Evolutionary conservation across 371 early-diverging fungal species (phyloP).

Genomic region (Mucor indicus): DNA sequence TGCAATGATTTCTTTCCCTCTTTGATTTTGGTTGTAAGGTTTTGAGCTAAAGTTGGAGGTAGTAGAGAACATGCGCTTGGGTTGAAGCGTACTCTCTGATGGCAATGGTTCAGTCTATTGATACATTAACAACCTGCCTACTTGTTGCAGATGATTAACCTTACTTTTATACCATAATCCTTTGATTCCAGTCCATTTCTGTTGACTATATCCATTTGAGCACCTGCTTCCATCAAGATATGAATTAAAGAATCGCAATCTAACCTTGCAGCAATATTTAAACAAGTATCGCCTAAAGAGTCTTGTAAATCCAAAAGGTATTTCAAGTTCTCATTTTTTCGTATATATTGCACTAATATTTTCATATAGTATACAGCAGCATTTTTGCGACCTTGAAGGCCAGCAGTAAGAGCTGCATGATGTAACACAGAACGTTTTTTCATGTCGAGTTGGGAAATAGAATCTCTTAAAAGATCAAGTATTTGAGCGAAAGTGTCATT

Average conservation of each 20-base stretch:
- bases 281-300: conserved; percentile 84
- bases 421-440: conserved; percentile 81
- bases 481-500: conserved; percentile 72
- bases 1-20: conserved; percentile 55
- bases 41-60: conserved; percentile 7
- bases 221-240: conserved; percentile 76
- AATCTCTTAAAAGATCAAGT: conserved; percentile 64
- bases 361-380: conserved; percentile 81
- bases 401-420: conserved; percentile 74
- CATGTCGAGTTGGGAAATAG: conserved; percentile 66
- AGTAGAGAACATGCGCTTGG: not conserved
- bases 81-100: conserved; percentile 2
- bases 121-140: no score
- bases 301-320: conserved; percentile 71
- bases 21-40: conserved; percentile 31
- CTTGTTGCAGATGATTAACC: no score
- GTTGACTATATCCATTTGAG: no score
- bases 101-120: not conserved
- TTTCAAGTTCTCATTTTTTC: no score
- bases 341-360: conserved; percentile 55
- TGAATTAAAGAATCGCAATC: conserved; percentile 67
- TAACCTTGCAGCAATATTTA: conserved; percentile 82
- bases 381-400: conserved; percentile 55
- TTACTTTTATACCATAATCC: no score
- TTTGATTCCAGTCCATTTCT: no score